Conservation (phyloP, 1,284 basidiomycete genomes). For the Exsudoporus floridanus region DNA sequence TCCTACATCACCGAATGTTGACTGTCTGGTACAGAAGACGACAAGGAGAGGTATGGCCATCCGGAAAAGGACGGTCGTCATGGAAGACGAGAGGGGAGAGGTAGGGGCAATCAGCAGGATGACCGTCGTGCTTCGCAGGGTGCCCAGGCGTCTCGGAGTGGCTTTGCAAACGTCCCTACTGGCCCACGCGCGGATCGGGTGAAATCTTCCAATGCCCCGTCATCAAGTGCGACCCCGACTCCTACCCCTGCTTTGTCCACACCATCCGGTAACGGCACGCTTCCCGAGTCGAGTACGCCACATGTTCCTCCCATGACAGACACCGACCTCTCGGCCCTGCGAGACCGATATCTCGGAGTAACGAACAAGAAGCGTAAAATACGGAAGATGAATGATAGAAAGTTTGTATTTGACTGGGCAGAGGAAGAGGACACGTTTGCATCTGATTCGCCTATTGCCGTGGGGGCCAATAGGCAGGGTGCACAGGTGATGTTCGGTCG, state of each 20-base stretch:
- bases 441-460: conserved; percentile 61
- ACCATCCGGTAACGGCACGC: conserved; percentile 33
- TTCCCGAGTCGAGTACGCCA: conserved; percentile 39
- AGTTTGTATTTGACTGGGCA: conserved; percentile 99
- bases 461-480: conserved; percentile 68
- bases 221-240: conserved; percentile 29
- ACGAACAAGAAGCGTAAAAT: conserved; percentile 92
- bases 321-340: conserved; percentile 73
- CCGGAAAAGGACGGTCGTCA: conserved; percentile 48
- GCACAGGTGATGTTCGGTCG: conserved; percentile 86
- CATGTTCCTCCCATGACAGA: conserved; percentile 74
- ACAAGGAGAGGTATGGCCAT: conserved; percentile 51
- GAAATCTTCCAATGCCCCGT: conserved; percentile 39
- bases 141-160: conserved; percentile 32
- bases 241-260: conserved; percentile 43
- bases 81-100: conserved; percentile 37
- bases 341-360: conserved; percentile 87
- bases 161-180: conserved; percentile 72
- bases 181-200: conserved; percentile 76
- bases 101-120: conserved; percentile 31
- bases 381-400: conserved; percentile 91
- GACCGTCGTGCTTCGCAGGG: conserved; percentile 37
- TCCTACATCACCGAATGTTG: conserved; percentile 15
- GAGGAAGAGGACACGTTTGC: conserved; percentile 87
- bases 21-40: conserved; percentile 51